Percentiles rank a stretch among this genome's conserved stretches.
These are phyloP conservation scores for Saccharomyces hybrid DNA, from an alignment of 1,139 yeast species.

Conservation along the genomic window DNA sequence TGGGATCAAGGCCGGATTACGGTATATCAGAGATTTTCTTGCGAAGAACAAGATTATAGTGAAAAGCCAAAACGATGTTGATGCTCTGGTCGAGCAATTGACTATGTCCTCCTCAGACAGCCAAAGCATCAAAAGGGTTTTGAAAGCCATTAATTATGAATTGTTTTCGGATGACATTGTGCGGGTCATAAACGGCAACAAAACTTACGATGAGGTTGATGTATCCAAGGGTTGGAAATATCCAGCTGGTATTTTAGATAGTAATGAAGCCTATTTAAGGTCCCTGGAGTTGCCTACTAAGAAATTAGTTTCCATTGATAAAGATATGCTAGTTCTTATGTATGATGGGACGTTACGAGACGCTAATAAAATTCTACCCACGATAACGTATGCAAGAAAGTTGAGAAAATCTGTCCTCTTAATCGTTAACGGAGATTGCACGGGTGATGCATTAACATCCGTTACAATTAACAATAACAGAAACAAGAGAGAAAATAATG, in stretches of 20 bases:
- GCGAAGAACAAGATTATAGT: constrained; percentile 13
- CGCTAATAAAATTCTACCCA: constrained; percentile 24
- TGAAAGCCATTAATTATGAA: constrained; percentile 21
- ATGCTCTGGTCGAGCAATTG: constrained; percentile 13
- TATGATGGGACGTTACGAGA: constrained; percentile 27
- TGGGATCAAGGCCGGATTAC: constrained; percentile 12
- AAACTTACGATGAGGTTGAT: constrained; percentile 23
- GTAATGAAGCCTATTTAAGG: constrained; percentile 26
- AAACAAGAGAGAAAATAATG: constrained; percentile 19
- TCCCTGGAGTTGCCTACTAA: constrained; percentile 23
- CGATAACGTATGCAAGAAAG: constrained; percentile 23
- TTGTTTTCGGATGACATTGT: constrained; percentile 26
- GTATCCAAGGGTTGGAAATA: constrained; percentile 29
- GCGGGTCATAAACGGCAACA: constrained; percentile 25
- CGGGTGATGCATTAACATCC: constrained; percentile 27
- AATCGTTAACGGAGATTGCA: constrained; percentile 24
- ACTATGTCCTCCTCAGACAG: constrained; percentile 10
- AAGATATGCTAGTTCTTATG: constrained; percentile 21
- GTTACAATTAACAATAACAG: constrained; percentile 30
- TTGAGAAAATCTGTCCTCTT: constrained; percentile 21
- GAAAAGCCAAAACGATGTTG: constrained; percentile 12
- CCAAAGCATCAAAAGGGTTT: constrained; percentile 13
- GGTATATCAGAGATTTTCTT: constrained; percentile 14
- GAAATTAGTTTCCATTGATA: constrained; percentile 22
- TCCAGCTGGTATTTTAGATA: constrained; percentile 22